These are phyloP conservation scores for Neocatenulostroma microsporum DNA, from an alignment of 2,329 filamentous ascomycete genomes.

Conservation along the genomic window DNA sequence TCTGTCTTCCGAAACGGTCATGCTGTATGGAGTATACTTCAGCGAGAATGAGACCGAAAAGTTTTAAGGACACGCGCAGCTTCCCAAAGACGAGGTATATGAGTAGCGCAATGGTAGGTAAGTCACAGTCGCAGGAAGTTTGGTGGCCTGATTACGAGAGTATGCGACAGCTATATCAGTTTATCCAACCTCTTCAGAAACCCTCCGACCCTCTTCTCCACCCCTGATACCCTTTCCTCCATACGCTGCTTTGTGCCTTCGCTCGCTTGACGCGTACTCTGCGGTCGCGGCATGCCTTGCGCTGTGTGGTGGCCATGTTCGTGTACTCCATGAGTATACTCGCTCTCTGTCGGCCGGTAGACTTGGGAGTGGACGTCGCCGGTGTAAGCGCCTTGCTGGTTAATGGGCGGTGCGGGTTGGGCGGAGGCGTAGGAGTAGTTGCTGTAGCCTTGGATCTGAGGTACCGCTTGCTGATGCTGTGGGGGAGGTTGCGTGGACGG, in stretches of 20 bases:
- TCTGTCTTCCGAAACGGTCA: too few relatives aligned
- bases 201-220: constrained; percentile 63
- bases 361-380: constrained; percentile 56
- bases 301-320: constrained; percentile 26
- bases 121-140: too few relatives aligned
- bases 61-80: too few relatives aligned
- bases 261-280: not conserved
- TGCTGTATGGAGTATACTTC: too few relatives aligned
- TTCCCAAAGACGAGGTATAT: too few relatives aligned
- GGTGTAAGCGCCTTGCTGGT: constrained; percentile 37
- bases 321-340: constrained; percentile 41
- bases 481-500: constrained; percentile 27
- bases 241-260: not conserved
- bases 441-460: constrained; percentile 46
- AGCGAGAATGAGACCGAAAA: too few relatives aligned
- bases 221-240: constrained; percentile 51
- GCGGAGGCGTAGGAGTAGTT: constrained; percentile 44
- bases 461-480: constrained; percentile 26
- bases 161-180: too few relatives aligned
- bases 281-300: not conserved
- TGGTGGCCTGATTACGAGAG: too few relatives aligned
- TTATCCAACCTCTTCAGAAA: constrained; percentile 71
- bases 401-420: constrained; percentile 13
- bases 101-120: too few relatives aligned
- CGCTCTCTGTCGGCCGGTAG: constrained; percentile 60